Percentiles rank a stretch among this genome's conserved stretches.
phyloP scores from a whole-genome alignment of 108 stramenopile species.

The Seminavis robusta region DNA sequence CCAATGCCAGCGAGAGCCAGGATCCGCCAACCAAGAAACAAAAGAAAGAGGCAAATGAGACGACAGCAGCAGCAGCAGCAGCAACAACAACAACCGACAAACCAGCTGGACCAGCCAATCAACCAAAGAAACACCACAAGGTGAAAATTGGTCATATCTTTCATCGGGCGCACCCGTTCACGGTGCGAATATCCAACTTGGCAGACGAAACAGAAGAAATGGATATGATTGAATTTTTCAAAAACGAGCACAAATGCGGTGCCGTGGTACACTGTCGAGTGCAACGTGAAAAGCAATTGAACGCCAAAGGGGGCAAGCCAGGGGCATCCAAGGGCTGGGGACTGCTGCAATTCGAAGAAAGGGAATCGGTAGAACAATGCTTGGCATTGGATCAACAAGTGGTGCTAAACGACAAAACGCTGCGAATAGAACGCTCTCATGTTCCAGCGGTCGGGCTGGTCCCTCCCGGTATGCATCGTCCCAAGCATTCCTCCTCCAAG shows the following conservation, averaged over 20 bases:
- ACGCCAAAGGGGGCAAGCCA: no score
- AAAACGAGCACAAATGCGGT: constrained; percentile 61
- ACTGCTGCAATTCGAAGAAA: constrained; percentile 83
- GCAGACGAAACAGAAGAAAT: constrained; percentile 66
- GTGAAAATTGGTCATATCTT: constrained; percentile 74
- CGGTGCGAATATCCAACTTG: constrained; percentile 77
- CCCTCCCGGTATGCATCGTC: constrained; percentile 81
- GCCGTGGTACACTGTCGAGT: constrained; percentile 79
- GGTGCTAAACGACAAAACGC: constrained; percentile 58
- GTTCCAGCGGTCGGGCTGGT: constrained; percentile 71
- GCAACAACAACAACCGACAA: neutral
- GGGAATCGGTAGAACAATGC: constrained; percentile 76
- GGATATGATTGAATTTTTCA: constrained; percentile 81
- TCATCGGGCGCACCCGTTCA: constrained; percentile 88
- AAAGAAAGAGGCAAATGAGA: constrained; percentile 11
- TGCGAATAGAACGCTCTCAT: constrained; percentile 72
- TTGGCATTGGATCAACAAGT: constrained; percentile 58
- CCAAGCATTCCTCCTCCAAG: no score
- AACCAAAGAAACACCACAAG: constrained; percentile 55
- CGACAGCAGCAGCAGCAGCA: neutral
- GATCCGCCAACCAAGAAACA: constrained; percentile 13
- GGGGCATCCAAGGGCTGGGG: constrained; percentile 86
- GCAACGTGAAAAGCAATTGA: constrained; percentile 69
- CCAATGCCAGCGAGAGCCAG: constrained; percentile 3
- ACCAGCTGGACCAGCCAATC: neutral